Evolutionary conservation across 2,329 filamentous ascomycete species (phyloP).

Genomic region (Pestalotiopsis sp.): DNA sequence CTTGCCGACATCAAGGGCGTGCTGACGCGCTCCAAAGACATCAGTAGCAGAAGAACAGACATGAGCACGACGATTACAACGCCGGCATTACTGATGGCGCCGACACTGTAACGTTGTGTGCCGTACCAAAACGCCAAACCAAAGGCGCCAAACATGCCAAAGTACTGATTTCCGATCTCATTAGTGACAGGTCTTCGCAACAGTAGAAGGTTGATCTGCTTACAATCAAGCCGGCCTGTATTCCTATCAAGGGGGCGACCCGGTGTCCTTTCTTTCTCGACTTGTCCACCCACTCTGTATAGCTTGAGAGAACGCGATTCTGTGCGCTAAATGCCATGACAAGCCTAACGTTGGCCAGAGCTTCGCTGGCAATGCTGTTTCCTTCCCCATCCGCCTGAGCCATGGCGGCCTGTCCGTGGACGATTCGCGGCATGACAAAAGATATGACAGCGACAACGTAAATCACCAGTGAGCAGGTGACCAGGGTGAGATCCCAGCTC

Average conservation of each 20-base stretch:
- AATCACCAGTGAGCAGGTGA: conserved; percentile 53
- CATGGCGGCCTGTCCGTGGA: conserved; percentile 47
- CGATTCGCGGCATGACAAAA: conserved; percentile 50
- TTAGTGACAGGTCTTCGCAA: not conserved
- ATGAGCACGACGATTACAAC: conserved; percentile 56
- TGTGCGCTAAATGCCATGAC: conserved; percentile 62
- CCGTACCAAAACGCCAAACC: conserved; percentile 31
- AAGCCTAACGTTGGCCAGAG: conserved; percentile 57
- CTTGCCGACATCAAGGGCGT: conserved; percentile 55
- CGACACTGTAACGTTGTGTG: conserved; percentile 45
- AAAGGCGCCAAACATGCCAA: conserved; percentile 37
- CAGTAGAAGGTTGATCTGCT: not conserved
- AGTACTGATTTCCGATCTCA: not conserved
- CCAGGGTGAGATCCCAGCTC: conserved; percentile 59
- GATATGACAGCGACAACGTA: conserved; percentile 51
- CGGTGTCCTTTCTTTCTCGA: conserved; percentile 46
- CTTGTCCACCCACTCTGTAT: conserved; percentile 53
- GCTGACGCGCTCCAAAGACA: conserved; percentile 55
- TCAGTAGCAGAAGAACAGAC: conserved; percentile 56
- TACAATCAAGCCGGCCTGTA: conserved; percentile 49
- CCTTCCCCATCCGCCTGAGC: conserved; percentile 23
- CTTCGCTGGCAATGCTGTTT: conserved; percentile 58
- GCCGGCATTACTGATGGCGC: conserved; percentile 46
- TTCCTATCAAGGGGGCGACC: conserved; percentile 47
- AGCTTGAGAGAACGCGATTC: conserved; percentile 48